Evolutionary conservation across 2,329 filamentous ascomycete genomes (phyloP).

Genomic region (Basipetospora chlamydospora): DNA sequence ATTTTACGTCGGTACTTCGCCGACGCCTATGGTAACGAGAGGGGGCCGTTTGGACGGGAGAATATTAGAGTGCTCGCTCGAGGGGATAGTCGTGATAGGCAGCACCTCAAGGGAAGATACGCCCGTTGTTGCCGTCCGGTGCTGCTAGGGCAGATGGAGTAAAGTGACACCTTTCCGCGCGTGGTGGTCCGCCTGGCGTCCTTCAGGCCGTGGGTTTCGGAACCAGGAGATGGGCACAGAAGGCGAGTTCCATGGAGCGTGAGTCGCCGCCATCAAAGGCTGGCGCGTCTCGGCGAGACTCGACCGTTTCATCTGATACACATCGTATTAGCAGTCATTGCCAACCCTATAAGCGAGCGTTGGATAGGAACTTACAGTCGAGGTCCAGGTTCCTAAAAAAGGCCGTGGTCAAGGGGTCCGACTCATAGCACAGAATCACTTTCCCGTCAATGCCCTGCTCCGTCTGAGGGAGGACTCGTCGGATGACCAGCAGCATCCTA

Average conservation of each 20-base stretch:
- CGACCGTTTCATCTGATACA: conserved; percentile 15
- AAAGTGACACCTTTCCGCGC: too few relatives aligned
- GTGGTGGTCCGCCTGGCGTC: background rate
- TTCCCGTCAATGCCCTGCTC: conserved; percentile 30
- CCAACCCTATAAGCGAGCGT: background rate
- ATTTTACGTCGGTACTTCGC: too few relatives aligned
- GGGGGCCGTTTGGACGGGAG: too few relatives aligned
- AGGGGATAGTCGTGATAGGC: too few relatives aligned
- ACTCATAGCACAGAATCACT: conserved; percentile 24
- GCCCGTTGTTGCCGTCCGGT: too few relatives aligned
- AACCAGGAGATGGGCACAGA: conserved; percentile 32
- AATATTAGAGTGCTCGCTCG: too few relatives aligned
- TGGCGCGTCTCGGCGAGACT: conserved; percentile 32
- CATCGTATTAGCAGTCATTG: conserved; percentile 3
- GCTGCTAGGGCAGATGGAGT: too few relatives aligned
- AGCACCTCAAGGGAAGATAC: too few relatives aligned
- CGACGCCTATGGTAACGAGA: too few relatives aligned
- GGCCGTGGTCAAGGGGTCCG: conserved; percentile 27
- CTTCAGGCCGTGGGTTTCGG: conserved; percentile 11
- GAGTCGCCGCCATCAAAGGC: conserved; percentile 35
- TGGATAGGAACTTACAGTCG: conserved; percentile 32
- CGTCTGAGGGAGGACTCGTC: conserved; percentile 42
- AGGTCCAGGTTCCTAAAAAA: conserved; percentile 44
- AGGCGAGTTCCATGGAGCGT: conserved; percentile 34
- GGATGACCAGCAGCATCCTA: conserved; percentile 46